Conservation (phyloP, 371 early-diverging fungal species). For the Mucor velutinosus region DNA sequence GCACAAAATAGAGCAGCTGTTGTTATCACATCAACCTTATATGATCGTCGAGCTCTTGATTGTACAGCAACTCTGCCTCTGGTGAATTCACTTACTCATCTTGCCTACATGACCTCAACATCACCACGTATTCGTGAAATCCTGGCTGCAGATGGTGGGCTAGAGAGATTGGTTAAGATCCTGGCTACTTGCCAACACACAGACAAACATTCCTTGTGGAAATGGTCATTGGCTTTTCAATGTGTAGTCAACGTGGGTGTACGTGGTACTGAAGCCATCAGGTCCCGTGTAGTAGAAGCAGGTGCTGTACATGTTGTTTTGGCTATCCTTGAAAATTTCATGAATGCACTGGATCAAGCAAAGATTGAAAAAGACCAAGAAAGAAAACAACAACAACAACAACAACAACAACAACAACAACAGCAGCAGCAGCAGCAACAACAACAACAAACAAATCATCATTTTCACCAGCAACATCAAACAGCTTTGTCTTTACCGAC, state of each 20-base stretch:
- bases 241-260: constrained; percentile 86
- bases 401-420: constrained; percentile 26
- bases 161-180: constrained; percentile 81
- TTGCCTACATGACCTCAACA: constrained; percentile 80
- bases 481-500: constrained; percentile 24
- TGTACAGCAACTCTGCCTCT: constrained; percentile 84
- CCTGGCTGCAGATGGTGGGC: constrained; percentile 84
- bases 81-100: constrained; percentile 82
- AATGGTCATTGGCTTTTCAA: constrained; percentile 82
- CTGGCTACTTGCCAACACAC: constrained; percentile 69
- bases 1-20: constrained; percentile 74
- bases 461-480: background rate
- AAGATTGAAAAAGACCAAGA: constrained; percentile 63
- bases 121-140: constrained; percentile 79
- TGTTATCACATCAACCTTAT: constrained; percentile 79
- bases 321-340: constrained; percentile 74
- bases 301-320: constrained; percentile 79
- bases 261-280: constrained; percentile 75
- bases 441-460: constrained; percentile 4
- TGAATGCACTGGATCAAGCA: constrained; percentile 59
- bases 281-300: constrained; percentile 81
- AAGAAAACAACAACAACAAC: constrained; percentile 36
- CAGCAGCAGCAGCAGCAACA: constrained; percentile 4
- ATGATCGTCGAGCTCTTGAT: constrained; percentile 88
- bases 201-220: constrained; percentile 72